phyloP scores from a whole-genome alignment of 345 rosid genomes.

The Eucalyptus polyanthemos region DNA sequence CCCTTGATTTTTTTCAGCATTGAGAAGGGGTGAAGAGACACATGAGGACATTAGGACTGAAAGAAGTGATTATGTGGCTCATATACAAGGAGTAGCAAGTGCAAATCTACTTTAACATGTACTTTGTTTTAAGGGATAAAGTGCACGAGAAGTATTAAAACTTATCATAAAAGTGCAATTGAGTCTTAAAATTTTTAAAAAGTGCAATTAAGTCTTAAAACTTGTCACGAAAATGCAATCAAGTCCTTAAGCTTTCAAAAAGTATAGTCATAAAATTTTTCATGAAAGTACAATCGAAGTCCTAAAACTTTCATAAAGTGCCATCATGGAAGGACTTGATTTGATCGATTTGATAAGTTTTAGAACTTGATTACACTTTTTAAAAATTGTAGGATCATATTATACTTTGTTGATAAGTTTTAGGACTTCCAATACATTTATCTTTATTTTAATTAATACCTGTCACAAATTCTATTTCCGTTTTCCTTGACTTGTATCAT shows the following conservation, averaged over 20 bases:
- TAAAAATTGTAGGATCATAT: rapidly evolving
- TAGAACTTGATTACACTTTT: rapidly evolving
- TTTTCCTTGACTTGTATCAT: no score
- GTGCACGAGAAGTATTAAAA: no score
- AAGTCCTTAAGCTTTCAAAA: no score
- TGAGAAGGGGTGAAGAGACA: neutral
- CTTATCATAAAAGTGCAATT: rapidly evolving
- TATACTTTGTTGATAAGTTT: rapidly evolving
- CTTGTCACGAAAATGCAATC: no score
- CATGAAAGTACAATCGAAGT: rapidly evolving
- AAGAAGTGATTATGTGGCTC: neutral
- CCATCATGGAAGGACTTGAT: no score
- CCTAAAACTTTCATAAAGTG: no score
- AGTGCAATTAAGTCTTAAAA: rapidly evolving
- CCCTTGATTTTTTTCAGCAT: neutral
- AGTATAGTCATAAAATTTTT: no score
- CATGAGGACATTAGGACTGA: neutral
- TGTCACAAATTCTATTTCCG: rapidly evolving
- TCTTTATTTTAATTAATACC: neutral
- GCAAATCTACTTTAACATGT: neutral
- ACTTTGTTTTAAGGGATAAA: neutral
- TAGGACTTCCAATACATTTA: rapidly evolving
- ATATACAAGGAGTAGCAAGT: neutral
- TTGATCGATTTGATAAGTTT: rapidly evolving
- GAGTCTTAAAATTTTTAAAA: rapidly evolving